A percentile compares a stretch with the other conserved stretches of the same genome.
Conservation (phyloP, 805 yeast genomes). For the Tetrapisispora fleetii region DNA sequence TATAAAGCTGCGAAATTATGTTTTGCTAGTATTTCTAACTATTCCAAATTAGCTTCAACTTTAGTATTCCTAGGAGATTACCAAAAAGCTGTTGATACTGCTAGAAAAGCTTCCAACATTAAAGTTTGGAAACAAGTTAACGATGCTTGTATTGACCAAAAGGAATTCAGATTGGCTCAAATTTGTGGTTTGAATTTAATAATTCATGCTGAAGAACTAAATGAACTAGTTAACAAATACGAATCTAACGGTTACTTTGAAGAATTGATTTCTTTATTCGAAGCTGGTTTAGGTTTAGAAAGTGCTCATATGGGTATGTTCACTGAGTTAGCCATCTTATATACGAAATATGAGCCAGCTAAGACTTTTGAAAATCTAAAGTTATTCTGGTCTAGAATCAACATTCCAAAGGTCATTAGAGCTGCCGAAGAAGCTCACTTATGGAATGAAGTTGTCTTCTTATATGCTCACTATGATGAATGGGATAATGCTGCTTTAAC, state of each 20-base stretch:
- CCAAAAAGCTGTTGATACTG: constrained; percentile 96
- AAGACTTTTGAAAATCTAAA: constrained; percentile 94
- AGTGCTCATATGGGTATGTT: constrained; percentile 99
- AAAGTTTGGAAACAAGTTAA: constrained; percentile 96
- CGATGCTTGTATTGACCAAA: constrained; percentile 89
- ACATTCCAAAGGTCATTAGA: constrained; percentile 91
- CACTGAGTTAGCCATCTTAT: constrained; percentile 86
- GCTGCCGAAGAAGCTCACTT: constrained; percentile 90
- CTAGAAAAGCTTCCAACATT: constrained; percentile 91
- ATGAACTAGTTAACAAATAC: constrained; percentile 77
- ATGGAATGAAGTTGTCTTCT: constrained; percentile 92
- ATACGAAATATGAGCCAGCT: constrained; percentile 82
- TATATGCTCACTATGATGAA: constrained; percentile 96
- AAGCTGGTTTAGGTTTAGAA: constrained; percentile 91
- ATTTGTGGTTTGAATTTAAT: constrained; percentile 96
- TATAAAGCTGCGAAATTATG: constrained; percentile 90
- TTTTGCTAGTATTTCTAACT: constrained; percentile 78
- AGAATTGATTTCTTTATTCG: constrained; percentile 85
- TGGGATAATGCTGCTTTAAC: constrained; percentile 98
- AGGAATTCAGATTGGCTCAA: constrained; percentile 94
- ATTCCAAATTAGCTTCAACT: constrained; percentile 94
- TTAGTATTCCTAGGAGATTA: constrained; percentile 85
- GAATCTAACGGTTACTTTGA: constrained; percentile 86
- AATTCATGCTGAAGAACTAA: constrained; percentile 94
- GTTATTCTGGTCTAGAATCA: constrained; percentile 95